Conservation (phyloP, 768 basidiomycete genomes). For the Suillus occidentalis region DNA sequence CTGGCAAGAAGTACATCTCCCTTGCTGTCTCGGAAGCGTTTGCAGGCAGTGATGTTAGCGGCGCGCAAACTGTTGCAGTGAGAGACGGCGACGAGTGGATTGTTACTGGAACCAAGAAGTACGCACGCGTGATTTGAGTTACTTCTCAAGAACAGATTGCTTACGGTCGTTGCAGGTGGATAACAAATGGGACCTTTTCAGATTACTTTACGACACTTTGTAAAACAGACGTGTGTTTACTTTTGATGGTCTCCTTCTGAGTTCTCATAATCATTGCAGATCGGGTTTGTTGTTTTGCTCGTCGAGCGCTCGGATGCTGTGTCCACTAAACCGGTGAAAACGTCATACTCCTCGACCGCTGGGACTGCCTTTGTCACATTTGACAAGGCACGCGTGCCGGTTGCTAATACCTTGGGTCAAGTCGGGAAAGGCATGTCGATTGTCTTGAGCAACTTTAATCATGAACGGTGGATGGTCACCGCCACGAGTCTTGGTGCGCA, state of each 20-base stretch:
- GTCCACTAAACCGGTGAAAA: conserved; percentile 88
- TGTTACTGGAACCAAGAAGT: conserved; percentile 94
- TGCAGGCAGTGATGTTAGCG: conserved; percentile 83
- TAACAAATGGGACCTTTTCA: conserved; percentile 83
- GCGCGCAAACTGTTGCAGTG: conserved; percentile 82
- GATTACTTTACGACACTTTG: conserved; percentile 86
- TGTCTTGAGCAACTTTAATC: conserved; percentile 85
- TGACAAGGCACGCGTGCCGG: conserved; percentile 79
- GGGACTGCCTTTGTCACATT: conserved; percentile 89
- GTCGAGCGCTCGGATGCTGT: conserved; percentile 72
- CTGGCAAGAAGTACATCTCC: conserved; percentile 82
- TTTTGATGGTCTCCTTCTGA: not conserved
- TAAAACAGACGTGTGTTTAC: conserved; percentile 55
- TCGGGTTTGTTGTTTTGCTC: conserved; percentile 74
- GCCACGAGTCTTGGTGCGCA: conserved; percentile 72
- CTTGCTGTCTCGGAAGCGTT: conserved; percentile 94
- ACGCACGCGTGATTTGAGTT: conserved; percentile 15
- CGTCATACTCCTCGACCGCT: conserved; percentile 87
- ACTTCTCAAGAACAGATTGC: not conserved
- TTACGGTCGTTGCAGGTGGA: conserved; percentile 58
- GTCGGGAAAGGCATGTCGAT: conserved; percentile 82
- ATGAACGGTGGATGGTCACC: conserved; percentile 88
- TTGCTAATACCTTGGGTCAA: conserved; percentile 84
- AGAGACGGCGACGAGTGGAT: conserved; percentile 86
- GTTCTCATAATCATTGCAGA: conserved; percentile 33